Conservation (phyloP, 371 early-diverging fungal genomes). For the Rhizopus delemar region DNA sequence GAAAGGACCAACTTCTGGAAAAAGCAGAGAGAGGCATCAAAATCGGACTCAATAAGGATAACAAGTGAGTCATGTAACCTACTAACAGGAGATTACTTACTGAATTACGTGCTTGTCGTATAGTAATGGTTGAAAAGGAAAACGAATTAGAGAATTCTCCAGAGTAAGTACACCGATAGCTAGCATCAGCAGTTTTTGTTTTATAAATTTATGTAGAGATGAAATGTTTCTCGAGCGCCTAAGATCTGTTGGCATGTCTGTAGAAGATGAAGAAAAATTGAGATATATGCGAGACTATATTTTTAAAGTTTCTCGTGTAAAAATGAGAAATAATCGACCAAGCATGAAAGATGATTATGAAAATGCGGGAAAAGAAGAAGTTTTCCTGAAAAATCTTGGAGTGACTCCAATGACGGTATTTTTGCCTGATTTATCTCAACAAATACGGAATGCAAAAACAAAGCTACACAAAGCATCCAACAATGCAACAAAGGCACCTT, state of each 20-base stretch:
- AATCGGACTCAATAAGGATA: constrained; percentile 1
- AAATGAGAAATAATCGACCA: constrained; percentile 47
- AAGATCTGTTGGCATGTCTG: constrained; percentile 73
- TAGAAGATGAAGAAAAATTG: constrained; percentile 77
- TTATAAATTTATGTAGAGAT: constrained; percentile 39
- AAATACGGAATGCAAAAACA: constrained; percentile 10
- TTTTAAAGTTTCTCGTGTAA: constrained; percentile 67
- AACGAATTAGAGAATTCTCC: constrained; percentile 38
- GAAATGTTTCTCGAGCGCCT: constrained; percentile 58
- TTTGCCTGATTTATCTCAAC: constrained; percentile 47
- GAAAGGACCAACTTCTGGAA: constrained; percentile 58
- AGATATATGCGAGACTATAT: constrained; percentile 75
- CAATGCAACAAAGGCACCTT: background rate
- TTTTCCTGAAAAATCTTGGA: constrained; percentile 62
- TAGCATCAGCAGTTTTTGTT: too few relatives aligned
- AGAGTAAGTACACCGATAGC: constrained; percentile 38
- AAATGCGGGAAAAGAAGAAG: constrained; percentile 38
- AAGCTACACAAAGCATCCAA: background rate
- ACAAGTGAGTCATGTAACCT: background rate
- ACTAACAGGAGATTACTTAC: too few relatives aligned
- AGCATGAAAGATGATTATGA: constrained; percentile 25
- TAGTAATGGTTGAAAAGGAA: constrained; percentile 6
- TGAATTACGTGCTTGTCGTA: background rate
- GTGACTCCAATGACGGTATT: constrained; percentile 78
- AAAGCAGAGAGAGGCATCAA: constrained; percentile 36